Base-by-base conservation (phyloP, 176 grass and related monocot genomes). In the Tillandsia fasciculata region DNA sequence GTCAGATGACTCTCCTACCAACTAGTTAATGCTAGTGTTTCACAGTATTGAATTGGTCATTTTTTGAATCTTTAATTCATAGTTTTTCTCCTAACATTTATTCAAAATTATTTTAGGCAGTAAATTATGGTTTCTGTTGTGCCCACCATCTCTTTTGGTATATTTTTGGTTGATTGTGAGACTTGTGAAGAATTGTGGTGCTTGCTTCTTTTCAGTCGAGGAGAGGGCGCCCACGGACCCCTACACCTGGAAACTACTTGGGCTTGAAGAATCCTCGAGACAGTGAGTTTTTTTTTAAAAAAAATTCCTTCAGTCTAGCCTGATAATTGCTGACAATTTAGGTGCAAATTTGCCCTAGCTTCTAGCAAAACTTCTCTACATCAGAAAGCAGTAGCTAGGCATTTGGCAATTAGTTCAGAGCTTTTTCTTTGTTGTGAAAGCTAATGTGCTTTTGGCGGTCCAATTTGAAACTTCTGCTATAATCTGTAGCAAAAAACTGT, bases 161-260 rank as follows among this genome's bases (percentile, higher is more conserved):
- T 53, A 9, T 0, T 64, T 64, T 33, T 57, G 10, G 70, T 27
- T 28, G 24, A 42, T 33, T 42, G 9, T 22, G 11, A 49, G 12
- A 66, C 67, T 22, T 23, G 8, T 10, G 20, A 52, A 53, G 22
- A 63, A 56, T 52, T 73, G 13, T 73, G 12, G 14, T 75, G 14
- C 11, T 50, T 13, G 2, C 29, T 53, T 82, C 68, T 50, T 76
- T 77, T 79, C 84, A 84, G 81, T 87, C 84, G 12, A 82, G 81
- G 59, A 67, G 84, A 50, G 84, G 78, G 68, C 81, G 83, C 12
- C 75, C 84, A 33, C 80, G 78, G 65, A 91, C 82, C 42, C 79
- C 85, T 29, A 85, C 82, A 77, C 85, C 89, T 80, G 89, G 85
- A 75, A 87, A 77, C 51, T 85, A 88, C 57, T 85, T 88, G 66